Evolutionary conservation across 78 protist genomes (phyloP).

Genomic region (Paratrimastix pyriformis): DNA sequence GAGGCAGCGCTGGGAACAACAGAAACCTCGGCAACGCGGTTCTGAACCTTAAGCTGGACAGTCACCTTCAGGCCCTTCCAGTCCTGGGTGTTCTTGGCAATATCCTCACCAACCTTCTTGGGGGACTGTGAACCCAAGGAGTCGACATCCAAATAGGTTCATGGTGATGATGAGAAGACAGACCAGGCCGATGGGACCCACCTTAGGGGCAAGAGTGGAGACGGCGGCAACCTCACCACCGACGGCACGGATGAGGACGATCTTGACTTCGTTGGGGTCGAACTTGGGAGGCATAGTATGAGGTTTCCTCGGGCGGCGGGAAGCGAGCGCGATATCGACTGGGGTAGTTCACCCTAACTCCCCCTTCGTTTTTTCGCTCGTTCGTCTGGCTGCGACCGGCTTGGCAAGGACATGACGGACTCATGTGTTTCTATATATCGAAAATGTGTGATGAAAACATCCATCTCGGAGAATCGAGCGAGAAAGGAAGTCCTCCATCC

Average conservation of each 20-base stretch:
- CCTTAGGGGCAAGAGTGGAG: slow-evolving; percentile 94
- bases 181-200: slow-evolving; percentile 96
- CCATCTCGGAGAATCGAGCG: too few species aligned
- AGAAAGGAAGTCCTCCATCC: too few species aligned
- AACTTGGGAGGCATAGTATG: slow-evolving; percentile 61
- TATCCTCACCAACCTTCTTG: slow-evolving; percentile 95
- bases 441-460: too few species aligned
- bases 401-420: too few species aligned
- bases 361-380: too few species aligned
- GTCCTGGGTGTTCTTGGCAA: slow-evolving; percentile 84
- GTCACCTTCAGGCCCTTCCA: slow-evolving; percentile 93
- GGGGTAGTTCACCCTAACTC: too few species aligned
- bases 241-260: slow-evolving; percentile 74
- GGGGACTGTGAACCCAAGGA: slow-evolving; percentile 59
- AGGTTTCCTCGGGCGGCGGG: too few species aligned
- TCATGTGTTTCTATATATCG: too few species aligned
- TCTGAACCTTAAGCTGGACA: slow-evolving; percentile 78
- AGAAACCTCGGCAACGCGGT: slow-evolving; percentile 81
- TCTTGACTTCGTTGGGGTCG: slow-evolving; percentile 43
- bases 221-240: slow-evolving; percentile 95
- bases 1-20: slow-evolving; percentile 91
- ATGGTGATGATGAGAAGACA: not conserved
- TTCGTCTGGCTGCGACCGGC: too few species aligned
- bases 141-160: not conserved
- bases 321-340: too few species aligned